Evolutionary conservation across 208 protist species (phyloP), one percentile per base, ranked within the genome.

Genomic region (Acanthamoeba sp.): DNA sequence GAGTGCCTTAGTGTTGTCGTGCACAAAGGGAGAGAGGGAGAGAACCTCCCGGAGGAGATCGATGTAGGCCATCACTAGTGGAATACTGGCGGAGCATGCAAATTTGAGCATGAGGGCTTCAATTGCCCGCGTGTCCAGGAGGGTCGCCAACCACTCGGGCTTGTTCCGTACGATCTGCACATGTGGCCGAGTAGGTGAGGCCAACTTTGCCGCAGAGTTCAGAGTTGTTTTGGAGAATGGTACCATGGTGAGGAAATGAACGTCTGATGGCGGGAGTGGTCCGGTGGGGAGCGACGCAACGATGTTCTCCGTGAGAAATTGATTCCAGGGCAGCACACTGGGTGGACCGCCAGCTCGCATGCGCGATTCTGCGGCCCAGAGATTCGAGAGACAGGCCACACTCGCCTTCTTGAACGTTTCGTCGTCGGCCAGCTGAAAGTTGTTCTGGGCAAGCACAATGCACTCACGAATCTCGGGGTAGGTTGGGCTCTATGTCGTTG

Each of bases 291-390:
- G 18, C 24, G 38, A 22, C 6, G 18, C 71, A 18, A 80, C 3
- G 71, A 80, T 80, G 38, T 40, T 80, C 71, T 80, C 71, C 22
- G 71, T 34, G 16, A 80, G 36, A 18, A 80, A 80, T 29, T 29
- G 71, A 48, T 80, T 80, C 71, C 71, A 80, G 34, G 71, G 71
- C 0, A 80, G 40, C 24, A 34, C n/a, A 24, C 38, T 48, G 24
- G 71, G 34, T 16, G 36, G 40, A 45, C 24, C 38, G 38, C 36
- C 71, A 20, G 38, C 7, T 6, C 4, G 0, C 36, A 80, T 80
- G 7, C 24, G 34, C 38, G 32, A 5, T 27, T 80, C 71, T 7
- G 20, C 40, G 14, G 0, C 71, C 34, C 14, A 14, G 36, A 80
- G 71, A 4, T 12, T 29, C 1, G 71, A 48, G 1, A 80, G 71